Conservation (phyloP, 2,329 filamentous ascomycete genomes). For the Nannizziopsis arthrosporioides region DNA sequence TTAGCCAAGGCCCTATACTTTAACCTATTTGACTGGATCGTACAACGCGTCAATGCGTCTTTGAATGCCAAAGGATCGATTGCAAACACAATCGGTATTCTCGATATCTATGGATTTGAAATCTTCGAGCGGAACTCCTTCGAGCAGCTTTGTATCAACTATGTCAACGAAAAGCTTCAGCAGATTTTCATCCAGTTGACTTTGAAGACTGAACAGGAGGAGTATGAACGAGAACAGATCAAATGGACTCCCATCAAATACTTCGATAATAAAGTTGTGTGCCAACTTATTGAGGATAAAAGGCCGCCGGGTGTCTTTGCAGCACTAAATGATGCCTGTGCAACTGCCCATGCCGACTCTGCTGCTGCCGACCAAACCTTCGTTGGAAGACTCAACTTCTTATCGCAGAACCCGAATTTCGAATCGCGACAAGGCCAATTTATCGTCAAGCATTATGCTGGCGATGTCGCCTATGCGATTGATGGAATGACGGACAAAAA, state of each 20-base stretch:
- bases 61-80: constrained; percentile 65
- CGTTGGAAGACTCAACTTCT: constrained; percentile 80
- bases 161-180: constrained; percentile 97
- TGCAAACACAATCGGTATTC: constrained; percentile 80
- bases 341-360: constrained; percentile 94
- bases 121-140: constrained; percentile 99
- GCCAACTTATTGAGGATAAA: constrained; percentile 87
- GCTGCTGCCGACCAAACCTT: constrained; percentile 91
- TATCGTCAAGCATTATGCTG: constrained; percentile 97
- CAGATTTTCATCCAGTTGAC: constrained; percentile 99
- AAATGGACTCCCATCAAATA: constrained; percentile 99
- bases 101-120: constrained; percentile 98
- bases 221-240: constrained; percentile 91
- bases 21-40: constrained; percentile 98
- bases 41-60: constrained; percentile 79
- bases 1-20: constrained; percentile 92
- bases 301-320: constrained; percentile 87
- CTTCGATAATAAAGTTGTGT: constrained; percentile 98
- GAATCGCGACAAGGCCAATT: constrained; percentile 89
- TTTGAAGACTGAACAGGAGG: constrained; percentile 91
- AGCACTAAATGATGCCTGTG: constrained; percentile 92
- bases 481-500: constrained; percentile 99
- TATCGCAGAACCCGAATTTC: constrained; percentile 78
- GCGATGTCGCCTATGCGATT: constrained; percentile 87
- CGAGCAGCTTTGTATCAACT: constrained; percentile 98